phyloP scores from a whole-genome alignment of 805 yeast species.

The Cyberlindnera saturnus region DNA sequence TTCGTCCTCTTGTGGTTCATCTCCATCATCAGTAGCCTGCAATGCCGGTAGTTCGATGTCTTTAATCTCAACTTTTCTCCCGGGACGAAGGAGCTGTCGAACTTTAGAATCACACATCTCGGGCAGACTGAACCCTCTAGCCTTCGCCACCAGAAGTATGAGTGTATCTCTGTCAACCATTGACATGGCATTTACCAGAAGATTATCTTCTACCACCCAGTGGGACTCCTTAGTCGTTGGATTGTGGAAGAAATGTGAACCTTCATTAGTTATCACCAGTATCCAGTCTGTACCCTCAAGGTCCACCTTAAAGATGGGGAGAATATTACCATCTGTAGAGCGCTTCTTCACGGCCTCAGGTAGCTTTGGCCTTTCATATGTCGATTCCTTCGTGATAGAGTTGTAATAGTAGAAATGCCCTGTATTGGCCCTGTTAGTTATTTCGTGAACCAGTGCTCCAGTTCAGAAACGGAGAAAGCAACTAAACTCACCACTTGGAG shows the following conservation, averaged over 20 bases:
- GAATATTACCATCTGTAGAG: neutral
- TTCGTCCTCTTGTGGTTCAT: neutral
- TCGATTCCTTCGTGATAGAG: slow-evolving; percentile 29
- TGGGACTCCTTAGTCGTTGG: slow-evolving; percentile 21
- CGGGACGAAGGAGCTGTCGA: neutral
- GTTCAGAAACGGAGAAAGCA: neutral
- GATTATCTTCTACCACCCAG: slow-evolving; percentile 32
- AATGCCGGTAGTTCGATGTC: neutral
- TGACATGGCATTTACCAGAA: slow-evolving; percentile 22
- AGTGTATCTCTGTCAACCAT: slow-evolving; percentile 24
- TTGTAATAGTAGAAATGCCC: slow-evolving; percentile 35
- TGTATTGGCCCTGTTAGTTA: neutral
- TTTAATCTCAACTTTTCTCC: neutral
- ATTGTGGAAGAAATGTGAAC: slow-evolving; percentile 37
- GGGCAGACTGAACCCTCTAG: slow-evolving; percentile 29
- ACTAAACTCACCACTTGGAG: neutral
- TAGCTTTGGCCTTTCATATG: slow-evolving; percentile 30
- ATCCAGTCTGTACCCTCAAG: slow-evolving; percentile 28
- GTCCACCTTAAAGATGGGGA: slow-evolving; percentile 2
- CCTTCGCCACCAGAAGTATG: slow-evolving; percentile 29
- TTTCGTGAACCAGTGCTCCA: neutral
- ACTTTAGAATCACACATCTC: slow-evolving; percentile 3
- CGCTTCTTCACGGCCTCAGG: no score
- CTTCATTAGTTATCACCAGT: slow-evolving; percentile 35
- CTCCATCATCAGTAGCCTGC: neutral